phyloP scores from a whole-genome alignment of 805 yeast species.

The Myxozyma melibiosi region DNA sequence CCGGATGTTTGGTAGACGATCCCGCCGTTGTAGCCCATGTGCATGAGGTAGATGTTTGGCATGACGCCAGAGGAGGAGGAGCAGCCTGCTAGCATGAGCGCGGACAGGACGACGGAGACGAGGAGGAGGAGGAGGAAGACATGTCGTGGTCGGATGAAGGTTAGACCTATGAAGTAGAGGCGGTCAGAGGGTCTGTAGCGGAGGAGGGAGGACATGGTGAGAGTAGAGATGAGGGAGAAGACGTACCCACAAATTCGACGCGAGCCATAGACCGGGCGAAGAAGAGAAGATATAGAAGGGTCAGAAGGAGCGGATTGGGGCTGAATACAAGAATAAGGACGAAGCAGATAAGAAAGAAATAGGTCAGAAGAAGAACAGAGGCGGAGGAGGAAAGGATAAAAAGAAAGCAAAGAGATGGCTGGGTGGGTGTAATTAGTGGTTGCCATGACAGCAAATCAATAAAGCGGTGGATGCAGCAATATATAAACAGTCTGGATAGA shows the following conservation, averaged over 20 bases:
- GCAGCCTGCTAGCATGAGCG: constrained; percentile 30
- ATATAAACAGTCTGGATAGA: too few relatives aligned
- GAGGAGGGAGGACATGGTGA: not conserved
- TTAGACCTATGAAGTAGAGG: constrained; percentile 2
- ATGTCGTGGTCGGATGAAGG: constrained; percentile 30
- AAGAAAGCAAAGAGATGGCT: too few relatives aligned
- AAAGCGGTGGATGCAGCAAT: too few relatives aligned
- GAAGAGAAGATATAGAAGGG: too few relatives aligned
- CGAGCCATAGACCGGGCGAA: too few relatives aligned
- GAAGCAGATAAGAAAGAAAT: too few relatives aligned
- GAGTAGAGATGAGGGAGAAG: not conserved
- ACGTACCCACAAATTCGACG: not conserved
- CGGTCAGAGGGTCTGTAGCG: not conserved
- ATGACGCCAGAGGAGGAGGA: constrained; percentile 20
- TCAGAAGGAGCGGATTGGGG: too few relatives aligned
- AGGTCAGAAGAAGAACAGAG: too few relatives aligned
- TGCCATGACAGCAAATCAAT: too few relatives aligned
- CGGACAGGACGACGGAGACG: constrained; percentile 17
- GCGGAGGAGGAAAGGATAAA: too few relatives aligned
- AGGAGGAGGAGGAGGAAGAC: constrained; percentile 22
- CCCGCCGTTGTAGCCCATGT: constrained; percentile 30
- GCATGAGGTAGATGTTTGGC: constrained; percentile 22
- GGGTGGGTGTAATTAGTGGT: too few relatives aligned
- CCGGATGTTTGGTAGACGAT: constrained; percentile 15
- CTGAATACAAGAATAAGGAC: too few relatives aligned